A percentile compares a stretch with the other conserved stretches of the same genome.
Evolutionary conservation across 306 rosid genomes (phyloP).

Genomic region (Corylus heterophylla): DNA sequence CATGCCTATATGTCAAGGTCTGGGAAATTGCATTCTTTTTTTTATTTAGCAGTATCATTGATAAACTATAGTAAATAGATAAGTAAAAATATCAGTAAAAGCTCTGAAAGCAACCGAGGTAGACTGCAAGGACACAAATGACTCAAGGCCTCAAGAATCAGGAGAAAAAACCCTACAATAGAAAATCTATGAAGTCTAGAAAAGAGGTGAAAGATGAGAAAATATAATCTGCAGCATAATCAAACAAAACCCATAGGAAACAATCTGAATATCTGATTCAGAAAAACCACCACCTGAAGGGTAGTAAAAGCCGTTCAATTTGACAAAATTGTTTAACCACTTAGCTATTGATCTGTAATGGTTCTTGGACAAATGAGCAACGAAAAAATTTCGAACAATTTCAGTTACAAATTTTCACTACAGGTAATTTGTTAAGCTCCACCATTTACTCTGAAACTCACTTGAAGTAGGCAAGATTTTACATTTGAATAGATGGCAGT

Average conservation of each 20-base stretch:
- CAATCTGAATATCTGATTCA: not conserved
- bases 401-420: too few species aligned
- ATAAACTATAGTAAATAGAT: not conserved
- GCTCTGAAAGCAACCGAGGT: not conserved
- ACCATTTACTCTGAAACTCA: too few species aligned
- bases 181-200: not conserved
- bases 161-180: not conserved
- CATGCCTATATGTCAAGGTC: slow-evolving; percentile 1
- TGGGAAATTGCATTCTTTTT: not conserved
- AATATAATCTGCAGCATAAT: not conserved
- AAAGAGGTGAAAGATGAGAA: not conserved
- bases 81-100: not conserved
- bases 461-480: too few species aligned
- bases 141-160: not conserved
- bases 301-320: too few species aligned
- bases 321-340: too few species aligned
- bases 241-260: not conserved
- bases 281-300: too few species aligned
- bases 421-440: too few species aligned
- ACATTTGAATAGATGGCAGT: too few species aligned
- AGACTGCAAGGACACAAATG: not conserved
- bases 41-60: not conserved
- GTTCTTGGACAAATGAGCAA: too few species aligned
- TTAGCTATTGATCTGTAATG: too few species aligned
- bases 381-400: too few species aligned